Percentiles rank a stretch among this genome's conserved stretches.
Conservation (phyloP, 805 yeast species). For the Ogataea paraovalis region DNA sequence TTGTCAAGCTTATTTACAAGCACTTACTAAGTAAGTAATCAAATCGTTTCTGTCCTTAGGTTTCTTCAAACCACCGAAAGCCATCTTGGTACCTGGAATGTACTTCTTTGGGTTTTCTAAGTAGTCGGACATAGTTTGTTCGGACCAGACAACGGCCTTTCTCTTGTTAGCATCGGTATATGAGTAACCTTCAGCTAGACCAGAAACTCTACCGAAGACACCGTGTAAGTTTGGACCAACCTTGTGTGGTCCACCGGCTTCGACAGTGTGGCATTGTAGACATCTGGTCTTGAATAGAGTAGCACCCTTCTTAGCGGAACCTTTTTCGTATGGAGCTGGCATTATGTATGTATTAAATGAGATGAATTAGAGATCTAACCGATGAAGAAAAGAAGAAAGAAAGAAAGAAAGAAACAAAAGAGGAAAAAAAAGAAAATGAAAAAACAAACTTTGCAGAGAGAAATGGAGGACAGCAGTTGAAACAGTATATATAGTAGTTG, state of each 20-base stretch:
- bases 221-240: slow-evolving; percentile 99
- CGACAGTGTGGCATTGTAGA: slow-evolving; percentile 97
- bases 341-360: slow-evolving; percentile 16
- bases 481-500: neutral
- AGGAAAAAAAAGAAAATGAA: neutral
- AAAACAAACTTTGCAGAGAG: neutral
- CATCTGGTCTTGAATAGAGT: slow-evolving; percentile 98
- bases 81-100: slow-evolving; percentile 99
- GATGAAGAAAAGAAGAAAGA: neutral
- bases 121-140: slow-evolving; percentile 89
- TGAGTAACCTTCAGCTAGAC: slow-evolving; percentile 88
- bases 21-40: slow-evolving; percentile 72
- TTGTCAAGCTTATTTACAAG: slow-evolving; percentile 39
- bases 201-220: slow-evolving; percentile 87
- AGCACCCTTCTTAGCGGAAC: slow-evolving; percentile 93
- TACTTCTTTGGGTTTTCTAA: slow-evolving; percentile 99
- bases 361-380: neutral
- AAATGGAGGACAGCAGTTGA: neutral
- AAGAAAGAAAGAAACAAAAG: neutral
- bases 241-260: slow-evolving; percentile 94
- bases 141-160: slow-evolving; percentile 86
- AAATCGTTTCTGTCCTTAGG: slow-evolving; percentile 98
- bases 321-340: slow-evolving; percentile 42
- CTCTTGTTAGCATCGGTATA: slow-evolving; percentile 98
- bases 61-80: slow-evolving; percentile 99